Base-by-base conservation (phyloP, 2,329 filamentous ascomycete species). In the Whalleya microplaca region DNA sequence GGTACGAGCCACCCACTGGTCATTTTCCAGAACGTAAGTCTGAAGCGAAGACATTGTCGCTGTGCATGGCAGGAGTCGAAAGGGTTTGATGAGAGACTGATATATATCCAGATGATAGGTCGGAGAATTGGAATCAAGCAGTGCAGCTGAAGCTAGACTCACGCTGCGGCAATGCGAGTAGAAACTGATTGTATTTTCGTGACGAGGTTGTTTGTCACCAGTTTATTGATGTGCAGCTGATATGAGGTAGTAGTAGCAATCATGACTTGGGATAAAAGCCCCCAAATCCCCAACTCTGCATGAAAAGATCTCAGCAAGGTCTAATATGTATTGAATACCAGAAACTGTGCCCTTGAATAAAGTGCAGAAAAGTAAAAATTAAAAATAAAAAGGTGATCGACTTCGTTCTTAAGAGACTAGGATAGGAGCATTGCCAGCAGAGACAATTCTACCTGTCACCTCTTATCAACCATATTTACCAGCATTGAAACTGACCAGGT, bases 1-100 rank as follows among this genome's bases (percentile, higher is more conserved):
- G 0, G 75, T 83, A 63, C 80, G 74, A n/a, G 80, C 80, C 37
- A 84, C 80, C 83, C 83, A 86, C 68, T 79, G 72, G 58, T 83
- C 82, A 64, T 82, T 74, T 58, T 80, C 75, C 21, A 84, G 68
- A 58, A 84, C 76, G 59, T 78, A 83, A 37, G 80, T 81, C 65
- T 85, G 81, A 56, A 86, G 78, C 51, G 80, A 75, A 14, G 55
- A 56, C 78, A 80, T 80, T 21, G 42, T 65, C 14, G 41, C 37
- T 43, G 37, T 42, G 53, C 37, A 48, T 41, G 45, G 41, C 41
- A 16, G 20, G 32, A 51, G 14, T 37, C 19, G 23, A 29, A 18
- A 45, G 18, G 21, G 1, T 45, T 37, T 27, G 44, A 21, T 10
- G 18, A 16, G 2, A 27, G 23, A 27, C 20, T 45, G 18, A 12